Percentiles rank a stretch among this genome's conserved stretches.
Evolutionary conservation across 805 yeast genomes (phyloP).

Genomic region (Pichia scutulata): DNA sequence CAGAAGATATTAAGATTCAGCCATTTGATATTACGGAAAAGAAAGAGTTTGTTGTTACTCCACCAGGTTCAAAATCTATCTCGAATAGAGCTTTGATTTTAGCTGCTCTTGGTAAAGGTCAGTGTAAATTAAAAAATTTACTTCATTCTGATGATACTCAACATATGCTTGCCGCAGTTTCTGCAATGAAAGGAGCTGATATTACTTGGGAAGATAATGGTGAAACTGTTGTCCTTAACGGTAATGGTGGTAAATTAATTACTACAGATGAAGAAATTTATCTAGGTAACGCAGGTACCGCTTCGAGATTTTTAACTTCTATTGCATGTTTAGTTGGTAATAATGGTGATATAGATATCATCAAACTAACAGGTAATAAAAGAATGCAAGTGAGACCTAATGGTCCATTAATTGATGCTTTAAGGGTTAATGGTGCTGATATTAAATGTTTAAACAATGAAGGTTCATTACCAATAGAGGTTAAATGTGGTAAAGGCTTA

Average conservation of each 20-base stretch:
- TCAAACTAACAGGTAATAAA: conserved; percentile 83
- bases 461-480: conserved; percentile 82
- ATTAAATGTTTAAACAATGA: conserved; percentile 62
- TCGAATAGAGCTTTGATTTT: conserved; percentile 90
- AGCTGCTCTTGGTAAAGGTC: conserved; percentile 87
- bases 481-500: conserved; percentile 61
- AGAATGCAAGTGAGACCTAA: conserved; percentile 98
- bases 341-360: conserved; percentile 32
- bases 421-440: conserved; percentile 68
- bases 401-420: conserved; percentile 91
- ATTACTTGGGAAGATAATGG: conserved; percentile 83
- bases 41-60: conserved; percentile 44
- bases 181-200: conserved; percentile 71
- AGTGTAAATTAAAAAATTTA: conserved; percentile 74
- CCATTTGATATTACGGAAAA: conserved; percentile 39
- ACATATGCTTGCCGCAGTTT: conserved; percentile 85
- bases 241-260: conserved; percentile 71
- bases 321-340: conserved; percentile 78
- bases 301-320: conserved; percentile 88
- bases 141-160: conserved; percentile 95
- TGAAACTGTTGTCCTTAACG: conserved; percentile 74
- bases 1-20: conserved; percentile 70
- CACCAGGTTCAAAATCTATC: conserved; percentile 97
- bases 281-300: conserved; percentile 97
- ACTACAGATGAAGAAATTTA: conserved; percentile 66